Evolutionary conservation across 139 green algal genomes (phyloP).

Genomic region (Ettlia oleoabundans): DNA sequence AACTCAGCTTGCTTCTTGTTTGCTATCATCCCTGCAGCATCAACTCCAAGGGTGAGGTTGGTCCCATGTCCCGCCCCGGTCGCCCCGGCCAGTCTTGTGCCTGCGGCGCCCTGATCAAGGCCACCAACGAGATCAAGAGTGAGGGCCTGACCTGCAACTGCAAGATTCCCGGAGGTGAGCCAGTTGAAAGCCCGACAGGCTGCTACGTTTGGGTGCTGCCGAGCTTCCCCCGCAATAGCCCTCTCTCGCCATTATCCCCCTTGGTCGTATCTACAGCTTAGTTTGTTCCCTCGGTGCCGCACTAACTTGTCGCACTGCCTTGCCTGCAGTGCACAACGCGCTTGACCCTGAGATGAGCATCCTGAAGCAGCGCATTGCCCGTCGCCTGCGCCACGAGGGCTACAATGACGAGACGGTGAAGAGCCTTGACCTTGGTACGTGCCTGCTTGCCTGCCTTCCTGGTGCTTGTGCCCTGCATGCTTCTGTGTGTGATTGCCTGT

Average conservation of each 20-base stretch:
- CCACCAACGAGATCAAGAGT: constrained; percentile 48
- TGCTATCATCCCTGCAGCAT: no score
- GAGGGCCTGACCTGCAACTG: constrained; percentile 49
- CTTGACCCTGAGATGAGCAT: constrained; percentile 89
- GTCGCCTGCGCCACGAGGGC: constrained; percentile 59
- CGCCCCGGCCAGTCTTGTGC: constrained; percentile 66
- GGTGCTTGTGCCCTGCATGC: no score
- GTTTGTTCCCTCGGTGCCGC: no score
- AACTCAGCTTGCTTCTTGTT: neutral
- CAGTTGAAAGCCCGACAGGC: neutral
- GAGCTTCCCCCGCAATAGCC: neutral
- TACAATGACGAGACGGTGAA: constrained; percentile 31
- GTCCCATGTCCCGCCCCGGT: constrained; percentile 67
- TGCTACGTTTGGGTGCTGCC: no score
- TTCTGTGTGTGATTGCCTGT: no score
- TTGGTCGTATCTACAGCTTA: no score
- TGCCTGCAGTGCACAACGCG: constrained; percentile 65
- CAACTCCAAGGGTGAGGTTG: constrained; percentile 69
- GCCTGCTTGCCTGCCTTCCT: no score
- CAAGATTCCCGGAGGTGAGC: constrained; percentile 58
- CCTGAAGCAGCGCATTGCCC: constrained; percentile 84
- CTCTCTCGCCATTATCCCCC: neutral
- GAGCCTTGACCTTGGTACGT: constrained; percentile 66
- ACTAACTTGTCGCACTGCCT: no score
- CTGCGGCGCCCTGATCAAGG: constrained; percentile 78